A percentile compares a stretch with the other conserved stretches of the same genome.
phyloP scores from a whole-genome alignment of 306 rosid species.

The Cicer pinnatifidum region DNA sequence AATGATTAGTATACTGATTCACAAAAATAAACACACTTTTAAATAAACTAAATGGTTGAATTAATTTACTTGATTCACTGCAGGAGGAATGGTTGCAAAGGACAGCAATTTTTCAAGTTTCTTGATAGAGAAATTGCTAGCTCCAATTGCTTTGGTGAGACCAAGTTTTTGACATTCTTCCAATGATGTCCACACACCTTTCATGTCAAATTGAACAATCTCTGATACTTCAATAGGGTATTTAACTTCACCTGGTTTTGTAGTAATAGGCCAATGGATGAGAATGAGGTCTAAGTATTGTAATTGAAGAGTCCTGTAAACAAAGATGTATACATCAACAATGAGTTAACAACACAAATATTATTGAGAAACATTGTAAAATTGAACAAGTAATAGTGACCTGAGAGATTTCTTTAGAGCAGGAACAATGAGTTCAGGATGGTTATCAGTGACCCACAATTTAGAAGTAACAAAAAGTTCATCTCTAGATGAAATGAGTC shows the following conservation, averaged over 20 bases:
- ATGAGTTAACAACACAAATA: not conserved
- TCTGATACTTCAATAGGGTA: constrained; percentile 55
- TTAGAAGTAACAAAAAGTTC: constrained; percentile 56
- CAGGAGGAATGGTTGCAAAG: constrained; percentile 68
- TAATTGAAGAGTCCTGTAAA: constrained; percentile 51
- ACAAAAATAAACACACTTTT: not conserved
- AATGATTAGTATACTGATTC: constrained; percentile 2
- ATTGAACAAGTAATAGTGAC: not conserved
- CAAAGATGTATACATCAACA: not conserved
- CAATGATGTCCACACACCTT: constrained; percentile 77
- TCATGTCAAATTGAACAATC: constrained; percentile 56
- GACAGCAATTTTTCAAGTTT: constrained; percentile 68
- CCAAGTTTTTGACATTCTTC: constrained; percentile 75
- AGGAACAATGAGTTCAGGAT: constrained; percentile 48
- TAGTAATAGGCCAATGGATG: constrained; percentile 55
- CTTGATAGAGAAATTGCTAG: constrained; percentile 74
- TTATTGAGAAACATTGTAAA: not conserved
- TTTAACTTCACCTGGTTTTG: constrained; percentile 51
- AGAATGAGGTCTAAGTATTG: constrained; percentile 50
- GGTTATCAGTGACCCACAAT: constrained; percentile 58
- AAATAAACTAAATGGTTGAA: not conserved
- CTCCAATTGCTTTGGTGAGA: constrained; percentile 85
- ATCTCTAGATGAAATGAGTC: constrained; percentile 45
- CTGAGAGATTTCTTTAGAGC: constrained; percentile 48
- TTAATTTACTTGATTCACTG: constrained; percentile 65